A percentile compares a stretch with the other conserved stretches of the same genome.
Evolutionary conservation across 805 yeast species (phyloP).

Genomic region (Candida takata): DNA sequence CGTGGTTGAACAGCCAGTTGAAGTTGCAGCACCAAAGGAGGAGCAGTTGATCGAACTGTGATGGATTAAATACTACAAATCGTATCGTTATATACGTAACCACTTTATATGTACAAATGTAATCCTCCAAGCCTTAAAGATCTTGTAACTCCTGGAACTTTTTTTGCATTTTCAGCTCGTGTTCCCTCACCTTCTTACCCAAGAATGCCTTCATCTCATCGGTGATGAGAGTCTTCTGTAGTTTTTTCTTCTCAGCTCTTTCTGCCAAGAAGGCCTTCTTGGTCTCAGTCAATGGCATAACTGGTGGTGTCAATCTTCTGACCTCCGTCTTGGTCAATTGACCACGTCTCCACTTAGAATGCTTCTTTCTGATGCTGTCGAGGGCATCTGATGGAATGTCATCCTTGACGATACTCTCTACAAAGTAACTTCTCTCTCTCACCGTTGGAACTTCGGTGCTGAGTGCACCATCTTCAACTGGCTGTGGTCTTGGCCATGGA

Average conservation of each 20-base stretch:
- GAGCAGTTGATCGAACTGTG: slow-evolving; percentile 25
- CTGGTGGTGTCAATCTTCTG: slow-evolving; percentile 54
- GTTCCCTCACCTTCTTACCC: slow-evolving; percentile 36
- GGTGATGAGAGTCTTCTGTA: slow-evolving; percentile 33
- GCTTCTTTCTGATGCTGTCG: slow-evolving; percentile 66
- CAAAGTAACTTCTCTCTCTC: slow-evolving; percentile 68
- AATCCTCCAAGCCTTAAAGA: neutral
- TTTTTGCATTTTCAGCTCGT: slow-evolving; percentile 14
- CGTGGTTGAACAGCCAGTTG: slow-evolving; percentile 1
- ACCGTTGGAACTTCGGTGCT: slow-evolving; percentile 53
- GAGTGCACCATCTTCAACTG: slow-evolving; percentile 45
- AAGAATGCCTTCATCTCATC: slow-evolving; percentile 50
- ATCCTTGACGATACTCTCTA: slow-evolving; percentile 55
- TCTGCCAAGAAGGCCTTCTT: slow-evolving; percentile 58
- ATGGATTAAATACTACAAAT: slow-evolving; percentile 17
- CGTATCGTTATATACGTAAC: slow-evolving; percentile 1
- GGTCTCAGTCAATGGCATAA: slow-evolving; percentile 65
- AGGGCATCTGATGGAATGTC: slow-evolving; percentile 67
- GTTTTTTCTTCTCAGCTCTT: slow-evolving; percentile 37
- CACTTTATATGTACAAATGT: slow-evolving; percentile 1
- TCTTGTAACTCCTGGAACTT: slow-evolving; percentile 11
- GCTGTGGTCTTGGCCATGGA: slow-evolving; percentile 84
- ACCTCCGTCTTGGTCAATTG: slow-evolving; percentile 57
- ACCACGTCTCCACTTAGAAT: slow-evolving; percentile 60
- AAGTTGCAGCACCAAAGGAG: slow-evolving; percentile 16